Percentiles rank a stretch among this genome's conserved stretches.
Conservation (phyloP, 2,329 filamentous ascomycete species). For the Sporothrix brasiliensis region DNA sequence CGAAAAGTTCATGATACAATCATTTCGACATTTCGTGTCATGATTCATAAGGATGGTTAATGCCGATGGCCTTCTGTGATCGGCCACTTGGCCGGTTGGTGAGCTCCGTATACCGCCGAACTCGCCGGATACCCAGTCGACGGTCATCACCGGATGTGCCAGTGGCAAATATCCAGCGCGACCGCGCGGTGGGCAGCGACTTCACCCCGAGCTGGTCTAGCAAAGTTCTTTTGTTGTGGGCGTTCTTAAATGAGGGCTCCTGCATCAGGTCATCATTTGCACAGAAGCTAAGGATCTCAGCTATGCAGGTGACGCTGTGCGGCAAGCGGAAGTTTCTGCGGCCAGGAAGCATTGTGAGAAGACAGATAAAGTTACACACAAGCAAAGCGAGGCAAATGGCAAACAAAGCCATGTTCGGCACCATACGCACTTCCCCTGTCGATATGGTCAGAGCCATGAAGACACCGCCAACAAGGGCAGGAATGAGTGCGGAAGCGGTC, state of each 20-base stretch:
- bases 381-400: constrained; percentile 73
- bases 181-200: constrained; percentile 51
- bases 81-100: constrained; percentile 34
- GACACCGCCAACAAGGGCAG: constrained; percentile 68
- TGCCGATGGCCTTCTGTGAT: constrained; percentile 2
- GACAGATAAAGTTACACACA: constrained; percentile 66
- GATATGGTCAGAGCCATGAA: constrained; percentile 71
- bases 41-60: constrained; percentile 5
- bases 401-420: constrained; percentile 72
- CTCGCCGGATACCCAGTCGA: constrained; percentile 50
- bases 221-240: constrained; percentile 67
- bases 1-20: not conserved
- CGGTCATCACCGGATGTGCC: constrained; percentile 44
- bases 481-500: constrained; percentile 63
- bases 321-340: constrained; percentile 68
- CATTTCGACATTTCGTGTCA: not conserved
- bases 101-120: constrained; percentile 52
- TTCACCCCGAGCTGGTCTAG: constrained; percentile 66
- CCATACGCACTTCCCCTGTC: constrained; percentile 62
- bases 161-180: constrained; percentile 56
- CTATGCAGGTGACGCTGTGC: constrained; percentile 71
- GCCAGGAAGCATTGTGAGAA: constrained; percentile 59
- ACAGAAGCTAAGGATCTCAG: constrained; percentile 77
- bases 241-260: constrained; percentile 72
- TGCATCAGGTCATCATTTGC: constrained; percentile 70